A percentile compares a stretch with the other conserved stretches of the same genome.
Evolutionary conservation across 345 rosid genomes (phyloP).

Genomic region (Turnera subulata): DNA sequence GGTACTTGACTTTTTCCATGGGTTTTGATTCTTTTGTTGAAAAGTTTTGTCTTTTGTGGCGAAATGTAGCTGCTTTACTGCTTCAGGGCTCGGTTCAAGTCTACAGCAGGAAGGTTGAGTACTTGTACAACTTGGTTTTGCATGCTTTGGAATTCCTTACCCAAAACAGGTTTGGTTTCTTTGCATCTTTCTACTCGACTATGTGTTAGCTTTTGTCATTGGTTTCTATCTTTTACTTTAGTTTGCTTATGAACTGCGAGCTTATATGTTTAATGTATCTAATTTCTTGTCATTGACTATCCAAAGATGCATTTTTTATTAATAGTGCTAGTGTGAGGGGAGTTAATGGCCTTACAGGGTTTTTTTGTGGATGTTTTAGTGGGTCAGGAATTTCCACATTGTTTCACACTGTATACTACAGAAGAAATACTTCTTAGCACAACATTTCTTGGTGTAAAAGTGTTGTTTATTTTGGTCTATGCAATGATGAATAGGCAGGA

Average conservation of each 20-base stretch:
- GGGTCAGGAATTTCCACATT: too few species aligned
- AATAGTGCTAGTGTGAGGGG: too few species aligned
- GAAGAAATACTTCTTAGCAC: too few species aligned
- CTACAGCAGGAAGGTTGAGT: slow-evolving; percentile 95
- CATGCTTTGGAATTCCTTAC: slow-evolving; percentile 94
- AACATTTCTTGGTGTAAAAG: too few species aligned
- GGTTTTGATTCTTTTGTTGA: neutral
- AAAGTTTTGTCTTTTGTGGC: slow-evolving; percentile 6
- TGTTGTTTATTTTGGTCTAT: too few species aligned
- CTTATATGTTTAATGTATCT: too few species aligned
- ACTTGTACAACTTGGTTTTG: slow-evolving; percentile 81
- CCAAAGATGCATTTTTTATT: too few species aligned
- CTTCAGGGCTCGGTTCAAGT: slow-evolving; percentile 98
- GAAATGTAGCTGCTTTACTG: slow-evolving; percentile 84
- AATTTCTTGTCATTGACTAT: too few species aligned
- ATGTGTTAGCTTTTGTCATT: neutral
- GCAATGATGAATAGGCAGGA: too few species aligned
- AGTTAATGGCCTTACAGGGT: neutral
- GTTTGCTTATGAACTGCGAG: too few species aligned
- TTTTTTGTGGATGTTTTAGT: too few species aligned
- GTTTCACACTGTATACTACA: too few species aligned
- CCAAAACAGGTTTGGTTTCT: slow-evolving; percentile 52
- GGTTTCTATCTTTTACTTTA: neutral
- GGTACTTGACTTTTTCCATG: neutral
- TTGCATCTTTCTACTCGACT: neutral